Base-by-base conservation (phyloP, 2,329 filamentous ascomycete genomes). In the Fusarium buharicum region DNA sequence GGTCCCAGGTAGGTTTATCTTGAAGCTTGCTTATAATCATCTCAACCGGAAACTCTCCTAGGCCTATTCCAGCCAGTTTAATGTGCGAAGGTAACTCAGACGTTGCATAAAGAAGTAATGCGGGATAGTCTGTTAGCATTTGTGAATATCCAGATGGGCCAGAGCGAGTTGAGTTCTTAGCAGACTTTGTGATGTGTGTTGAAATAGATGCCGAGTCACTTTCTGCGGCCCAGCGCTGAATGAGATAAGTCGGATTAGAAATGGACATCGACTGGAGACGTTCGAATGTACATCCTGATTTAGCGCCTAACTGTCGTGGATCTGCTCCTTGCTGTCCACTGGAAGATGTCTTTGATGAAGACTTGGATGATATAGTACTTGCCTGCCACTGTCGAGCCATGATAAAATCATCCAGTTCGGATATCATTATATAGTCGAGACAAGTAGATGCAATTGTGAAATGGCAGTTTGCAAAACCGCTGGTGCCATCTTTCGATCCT, bases 361-460 rank as follows among this genome's bases (percentile, higher is more conserved):
- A 45, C 13, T 20, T 12, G 4, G 28, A 30, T 12, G 6, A 30
- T 10, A 10, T 12, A 30, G 28, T 10, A n/a, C n/a, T n/a, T 30
- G 28, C 6, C 4, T 12, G 7, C 6, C 28, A 10, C 10, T 37
- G 27, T 6, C 44, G 18, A 4, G 22, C 43, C 2, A 10, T 4
- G 0, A 64, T 13, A 0, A 51, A 51, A 1, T 20, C 48, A 24
- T 64, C 49, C 1, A 67, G 10, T 12, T 67, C 64, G 0, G 39
- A 16, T 2, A 67, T 59, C 1, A 22, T 2, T 1, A 67, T 3
- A 17, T 66, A 67, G 4, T 53, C 36, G 2, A 67, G 13, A 3
- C 54, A 66, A 1, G 62, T 66, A 4, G 16, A 4, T 1, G 40
- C 39, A 4, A 64, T 64, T 0, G 45, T 43, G 2, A 45, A 6